Conservation (phyloP, 352 stramenopile species). For the Hyphochytrium catenoides region DNA sequence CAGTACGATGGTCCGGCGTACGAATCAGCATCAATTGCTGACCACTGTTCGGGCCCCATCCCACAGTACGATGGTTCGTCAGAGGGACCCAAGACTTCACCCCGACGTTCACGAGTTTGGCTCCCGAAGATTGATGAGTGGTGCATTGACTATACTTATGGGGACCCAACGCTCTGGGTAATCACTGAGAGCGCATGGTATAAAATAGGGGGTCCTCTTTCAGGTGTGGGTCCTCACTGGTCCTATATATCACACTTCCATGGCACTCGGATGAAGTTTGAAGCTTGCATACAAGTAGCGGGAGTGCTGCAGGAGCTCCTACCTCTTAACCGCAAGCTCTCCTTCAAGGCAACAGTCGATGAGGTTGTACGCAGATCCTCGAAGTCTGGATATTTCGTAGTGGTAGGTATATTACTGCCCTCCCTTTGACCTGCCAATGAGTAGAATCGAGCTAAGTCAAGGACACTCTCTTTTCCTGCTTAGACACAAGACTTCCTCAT, state of each 20-base stretch:
- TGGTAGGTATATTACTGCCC: too few species aligned
- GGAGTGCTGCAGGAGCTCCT: conserved; percentile 59
- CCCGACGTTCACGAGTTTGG: too few species aligned
- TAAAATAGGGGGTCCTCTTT: conserved; percentile 49
- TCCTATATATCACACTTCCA: conserved; percentile 43
- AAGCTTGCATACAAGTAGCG: conserved; percentile 49
- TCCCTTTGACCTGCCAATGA: too few species aligned
- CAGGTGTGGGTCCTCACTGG: conserved; percentile 31
- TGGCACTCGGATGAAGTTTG: conserved; percentile 41
- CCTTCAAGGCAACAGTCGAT: conserved; percentile 45
- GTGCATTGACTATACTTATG: conserved; percentile 59
- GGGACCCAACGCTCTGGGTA: conserved; percentile 52
- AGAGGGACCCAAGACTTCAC: too few species aligned
- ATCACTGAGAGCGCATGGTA: conserved; percentile 55
- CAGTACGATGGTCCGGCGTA: too few species aligned
- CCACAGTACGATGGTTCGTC: too few species aligned
- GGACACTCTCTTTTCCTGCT: too few species aligned
- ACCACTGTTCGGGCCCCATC: too few species aligned
- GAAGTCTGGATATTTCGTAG: too few species aligned
- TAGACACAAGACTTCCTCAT: conserved; percentile 52
- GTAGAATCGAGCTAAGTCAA: too few species aligned
- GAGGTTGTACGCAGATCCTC: too few species aligned
- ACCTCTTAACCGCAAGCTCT: conserved; percentile 57
- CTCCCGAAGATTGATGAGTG: conserved; percentile 57
- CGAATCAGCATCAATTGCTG: too few species aligned